phyloP scores from a whole-genome alignment of 2,329 filamentous ascomycete species.

The Lachnellula hyalina region DNA sequence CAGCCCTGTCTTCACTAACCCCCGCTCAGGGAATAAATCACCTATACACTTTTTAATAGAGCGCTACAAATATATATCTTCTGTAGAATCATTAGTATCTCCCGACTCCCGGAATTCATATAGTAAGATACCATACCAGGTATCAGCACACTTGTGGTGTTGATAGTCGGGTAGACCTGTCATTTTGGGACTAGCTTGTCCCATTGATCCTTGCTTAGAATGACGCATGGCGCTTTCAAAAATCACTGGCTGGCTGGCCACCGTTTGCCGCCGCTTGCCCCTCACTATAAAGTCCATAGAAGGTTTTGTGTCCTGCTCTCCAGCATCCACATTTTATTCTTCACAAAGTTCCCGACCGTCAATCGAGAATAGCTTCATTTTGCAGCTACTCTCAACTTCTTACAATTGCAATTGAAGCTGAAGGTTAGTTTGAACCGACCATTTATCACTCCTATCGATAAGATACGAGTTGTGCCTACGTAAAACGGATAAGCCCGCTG shows the following conservation, averaged over 20 bases:
- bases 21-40: too few species aligned
- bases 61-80: too few species aligned
- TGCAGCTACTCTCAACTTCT: background rate
- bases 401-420: background rate
- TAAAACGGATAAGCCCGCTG: slow-evolving; percentile 3
- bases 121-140: too few species aligned
- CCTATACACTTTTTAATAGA: too few species aligned
- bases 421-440: background rate
- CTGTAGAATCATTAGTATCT: too few species aligned
- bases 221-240: background rate
- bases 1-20: too few species aligned
- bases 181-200: background rate
- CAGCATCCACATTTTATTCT: background rate
- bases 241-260: too few species aligned
- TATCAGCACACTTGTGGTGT: background rate
- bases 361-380: background rate
- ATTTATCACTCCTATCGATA: background rate
- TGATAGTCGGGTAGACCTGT: background rate
- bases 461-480: background rate
- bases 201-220: background rate
- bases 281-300: background rate
- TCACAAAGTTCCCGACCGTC: background rate
- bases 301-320: background rate
- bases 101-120: too few species aligned
- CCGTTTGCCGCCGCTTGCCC: background rate